Base-by-base conservation (phyloP, 2,329 filamentous ascomycete genomes). In the Ophiocordyceps australis region DNA sequence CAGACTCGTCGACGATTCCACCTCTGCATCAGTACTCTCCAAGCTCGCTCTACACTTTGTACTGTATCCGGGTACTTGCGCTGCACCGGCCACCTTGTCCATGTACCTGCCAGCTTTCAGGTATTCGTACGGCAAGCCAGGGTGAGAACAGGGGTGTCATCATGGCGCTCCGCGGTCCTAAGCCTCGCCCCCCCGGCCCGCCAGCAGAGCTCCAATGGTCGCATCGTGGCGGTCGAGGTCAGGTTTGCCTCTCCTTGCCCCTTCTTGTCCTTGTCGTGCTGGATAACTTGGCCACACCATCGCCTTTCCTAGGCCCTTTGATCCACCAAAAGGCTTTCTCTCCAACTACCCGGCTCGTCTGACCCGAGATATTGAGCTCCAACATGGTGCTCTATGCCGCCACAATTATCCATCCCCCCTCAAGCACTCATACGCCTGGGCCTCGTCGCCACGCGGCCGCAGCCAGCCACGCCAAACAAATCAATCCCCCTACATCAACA, bases 141-240 rank as follows among this genome's bases (percentile, higher is more conserved):
- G 20, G 20, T 28, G 31, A n/a, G n/a, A n/a, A 28, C 34, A 36
- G 30, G 35, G 30, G 34, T 33, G 27, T 20, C 25, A 27, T 26
- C 23, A 24, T 30, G 29, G 32, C 29, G 14, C 30, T 33, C 28
- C 29, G 28, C 26, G 28, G 33, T 32, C 28, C 33, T 35, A 32
- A 21, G 12, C 22, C 28, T 31, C 34, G 17, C 22, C 14, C 25
- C 24, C 26, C 26, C 32, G 28, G 26, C 32, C 24, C 28, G 25
- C 30, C 26, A 28, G 13, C 32, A 32, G 29, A 32, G 32, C 28
- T 29, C 18, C 15, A 26, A 26, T 30, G 30, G 32, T 33, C 33
- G 35, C 30, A 27, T 33, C 32, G 29, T 25, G 28, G 27, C 23
- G 34, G 28, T 28, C 31, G 29, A 33, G 28, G 29, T 26, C 26